Percentiles rank a stretch among this genome's conserved stretches.
Conservation (phyloP, 139 green algal genomes). For the Chlorella sorokiniana region DNA sequence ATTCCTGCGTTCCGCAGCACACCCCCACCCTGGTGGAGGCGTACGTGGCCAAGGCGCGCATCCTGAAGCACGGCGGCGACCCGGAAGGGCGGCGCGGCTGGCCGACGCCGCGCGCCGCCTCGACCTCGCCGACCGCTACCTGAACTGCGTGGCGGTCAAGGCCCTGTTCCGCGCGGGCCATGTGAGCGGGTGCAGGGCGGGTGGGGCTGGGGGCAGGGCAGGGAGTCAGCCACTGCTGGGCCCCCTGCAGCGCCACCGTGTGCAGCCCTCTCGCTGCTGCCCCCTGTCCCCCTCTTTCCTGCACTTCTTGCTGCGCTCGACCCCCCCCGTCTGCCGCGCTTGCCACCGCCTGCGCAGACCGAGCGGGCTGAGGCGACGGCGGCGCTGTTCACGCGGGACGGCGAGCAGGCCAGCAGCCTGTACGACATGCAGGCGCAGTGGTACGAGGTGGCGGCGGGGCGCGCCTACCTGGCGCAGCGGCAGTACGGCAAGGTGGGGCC, state of each 20-base stretch:
- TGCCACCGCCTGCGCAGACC: too few species aligned
- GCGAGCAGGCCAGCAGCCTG: constrained; percentile 83
- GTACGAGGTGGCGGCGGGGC: constrained; percentile 90
- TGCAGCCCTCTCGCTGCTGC: not conserved
- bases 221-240: not conserved
- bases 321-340: too few species aligned
- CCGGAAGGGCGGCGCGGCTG: constrained; percentile 57
- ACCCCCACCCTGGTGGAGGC: constrained; percentile 81
- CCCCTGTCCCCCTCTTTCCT: not conserved
- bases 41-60: constrained; percentile 57
- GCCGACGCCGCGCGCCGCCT: constrained; percentile 74
- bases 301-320: too few species aligned
- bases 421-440: constrained; percentile 98
- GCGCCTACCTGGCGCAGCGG: constrained; percentile 58
- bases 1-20: constrained; percentile 34
- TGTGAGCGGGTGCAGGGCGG: constrained; percentile 1
- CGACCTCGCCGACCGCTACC: constrained; percentile 92
- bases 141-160: constrained; percentile 90
- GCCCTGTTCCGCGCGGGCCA: constrained; percentile 61
- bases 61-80: constrained; percentile 84
- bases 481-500: constrained; percentile 55
- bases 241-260: not conserved
- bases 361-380: constrained; percentile 79
- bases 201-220: not conserved
- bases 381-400: constrained; percentile 90